These are phyloP conservation scores for Ricinus communis DNA, from an alignment of 345 rosid species.

Conservation along the genomic window DNA sequence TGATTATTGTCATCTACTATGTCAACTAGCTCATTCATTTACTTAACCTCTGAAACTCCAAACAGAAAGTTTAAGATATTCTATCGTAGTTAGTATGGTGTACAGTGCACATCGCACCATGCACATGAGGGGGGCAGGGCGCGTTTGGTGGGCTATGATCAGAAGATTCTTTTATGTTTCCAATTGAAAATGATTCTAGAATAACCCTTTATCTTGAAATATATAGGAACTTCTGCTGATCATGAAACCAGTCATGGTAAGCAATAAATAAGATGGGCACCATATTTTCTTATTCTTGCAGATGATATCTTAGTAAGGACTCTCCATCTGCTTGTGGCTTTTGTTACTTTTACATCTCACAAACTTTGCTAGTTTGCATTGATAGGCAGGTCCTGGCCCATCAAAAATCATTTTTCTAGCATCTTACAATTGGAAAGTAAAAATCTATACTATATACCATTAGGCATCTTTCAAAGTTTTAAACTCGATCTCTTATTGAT, in stretches of 20 bases:
- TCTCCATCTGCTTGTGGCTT: neutral
- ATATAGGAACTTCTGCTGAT: neutral
- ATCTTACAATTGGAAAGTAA: neutral
- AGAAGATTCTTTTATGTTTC: too few species aligned
- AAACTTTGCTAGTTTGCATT: neutral
- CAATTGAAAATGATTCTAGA: neutral
- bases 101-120: neutral
- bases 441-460: neutral
- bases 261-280: neutral
- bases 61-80: neutral
- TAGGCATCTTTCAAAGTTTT: neutral
- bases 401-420: neutral
- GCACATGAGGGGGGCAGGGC: neutral
- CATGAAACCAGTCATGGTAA: neutral
- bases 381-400: neutral
- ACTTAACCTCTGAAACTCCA: neutral
- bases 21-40: neutral
- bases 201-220: neutral
- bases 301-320: neutral
- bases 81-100: neutral
- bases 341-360: neutral
- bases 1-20: neutral
- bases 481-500: conserved; percentile 20
- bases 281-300: neutral
- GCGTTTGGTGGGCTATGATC: too few species aligned